phyloP scores from a whole-genome alignment of 176 grass and related monocot genomes.

The Paspalum notatum region DNA sequence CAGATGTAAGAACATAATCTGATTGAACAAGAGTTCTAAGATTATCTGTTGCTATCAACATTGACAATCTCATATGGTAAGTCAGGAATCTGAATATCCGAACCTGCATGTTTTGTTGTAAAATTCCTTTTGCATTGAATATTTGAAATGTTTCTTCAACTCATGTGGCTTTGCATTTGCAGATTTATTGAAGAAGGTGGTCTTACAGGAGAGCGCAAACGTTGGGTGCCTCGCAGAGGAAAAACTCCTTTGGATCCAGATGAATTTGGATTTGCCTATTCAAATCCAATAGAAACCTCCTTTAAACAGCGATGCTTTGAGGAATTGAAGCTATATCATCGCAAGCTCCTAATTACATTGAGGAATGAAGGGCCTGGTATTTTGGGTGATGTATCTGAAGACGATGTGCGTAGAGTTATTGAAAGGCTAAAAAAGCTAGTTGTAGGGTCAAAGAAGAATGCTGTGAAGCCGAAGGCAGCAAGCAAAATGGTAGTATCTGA shows the following conservation, averaged over 20 bases:
- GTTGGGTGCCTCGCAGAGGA: slow-evolving; percentile 94
- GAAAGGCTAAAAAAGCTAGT: slow-evolving; percentile 81
- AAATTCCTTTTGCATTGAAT: slow-evolving; percentile 11
- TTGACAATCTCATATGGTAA: neutral
- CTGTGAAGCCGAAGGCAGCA: slow-evolving; percentile 89
- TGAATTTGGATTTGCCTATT: slow-evolving; percentile 94
- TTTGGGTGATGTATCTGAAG: slow-evolving; percentile 85
- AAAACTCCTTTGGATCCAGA: slow-evolving; percentile 93
- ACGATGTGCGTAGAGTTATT: slow-evolving; percentile 69
- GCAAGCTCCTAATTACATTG: slow-evolving; percentile 74
- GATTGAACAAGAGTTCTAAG: neutral
- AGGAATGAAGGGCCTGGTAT: slow-evolving; percentile 84
- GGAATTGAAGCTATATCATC: slow-evolving; percentile 81
- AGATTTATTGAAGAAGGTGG: slow-evolving; percentile 98
- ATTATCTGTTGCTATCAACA: slow-evolving; percentile 7
- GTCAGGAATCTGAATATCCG: slow-evolving; percentile 5
- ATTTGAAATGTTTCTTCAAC: slow-evolving; percentile 6
- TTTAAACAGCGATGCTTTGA: slow-evolving; percentile 88
- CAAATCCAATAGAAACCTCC: slow-evolving; percentile 81
- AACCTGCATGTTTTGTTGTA: slow-evolving; percentile 15
- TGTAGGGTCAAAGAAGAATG: slow-evolving; percentile 74
- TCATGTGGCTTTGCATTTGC: slow-evolving; percentile 32
- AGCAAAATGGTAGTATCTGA: slow-evolving; percentile 98
- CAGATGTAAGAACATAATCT: slow-evolving; percentile 2
- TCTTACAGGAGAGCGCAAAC: slow-evolving; percentile 94